A percentile compares a stretch with the other conserved stretches of the same genome.
These are phyloP conservation scores for Globisporangium cylindrosporum DNA, from an alignment of 352 stramenopile genomes.

Conservation along the genomic window DNA sequence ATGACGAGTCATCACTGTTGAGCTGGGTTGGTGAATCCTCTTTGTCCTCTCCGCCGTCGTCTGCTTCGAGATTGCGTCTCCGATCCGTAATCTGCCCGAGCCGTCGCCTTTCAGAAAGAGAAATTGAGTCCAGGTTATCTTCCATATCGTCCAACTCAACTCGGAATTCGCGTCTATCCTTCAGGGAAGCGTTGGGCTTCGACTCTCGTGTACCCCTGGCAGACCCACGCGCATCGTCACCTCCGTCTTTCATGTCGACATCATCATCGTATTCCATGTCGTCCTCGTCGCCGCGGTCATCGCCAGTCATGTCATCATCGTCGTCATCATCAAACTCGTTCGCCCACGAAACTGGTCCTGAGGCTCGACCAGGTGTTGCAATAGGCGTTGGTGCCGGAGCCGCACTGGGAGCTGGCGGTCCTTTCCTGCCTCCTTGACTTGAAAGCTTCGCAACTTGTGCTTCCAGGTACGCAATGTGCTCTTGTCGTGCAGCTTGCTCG, in stretches of 20 bases:
- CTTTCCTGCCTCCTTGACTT: conserved; percentile 9
- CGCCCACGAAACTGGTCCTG: conserved; percentile 51
- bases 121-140: conserved; percentile 38
- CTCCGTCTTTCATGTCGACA: conserved; percentile 49
- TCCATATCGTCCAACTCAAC: conserved; percentile 53
- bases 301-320: conserved; percentile 56
- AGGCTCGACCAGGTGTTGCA: conserved; percentile 14
- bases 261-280: conserved; percentile 43
- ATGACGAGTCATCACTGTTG: conserved; percentile 63
- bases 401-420: neutral
- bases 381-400: neutral
- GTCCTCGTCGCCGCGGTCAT: conserved; percentile 36
- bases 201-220: conserved; percentile 14
- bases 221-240: conserved; percentile 25
- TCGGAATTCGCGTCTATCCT: conserved; percentile 42
- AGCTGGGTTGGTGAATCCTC: conserved; percentile 47
- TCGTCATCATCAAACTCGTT: conserved; percentile 72
- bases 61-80: conserved; percentile 23
- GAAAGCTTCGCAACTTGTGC: conserved; percentile 45
- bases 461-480: conserved; percentile 69
- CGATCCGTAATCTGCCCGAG: conserved; percentile 28
- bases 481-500: conserved; percentile 27
- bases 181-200: conserved; percentile 11
- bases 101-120: conserved; percentile 36
- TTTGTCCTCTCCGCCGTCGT: conserved; percentile 19